Conservation (phyloP, 352 stramenopile species). For the Phytophthora uliginosa region DNA sequence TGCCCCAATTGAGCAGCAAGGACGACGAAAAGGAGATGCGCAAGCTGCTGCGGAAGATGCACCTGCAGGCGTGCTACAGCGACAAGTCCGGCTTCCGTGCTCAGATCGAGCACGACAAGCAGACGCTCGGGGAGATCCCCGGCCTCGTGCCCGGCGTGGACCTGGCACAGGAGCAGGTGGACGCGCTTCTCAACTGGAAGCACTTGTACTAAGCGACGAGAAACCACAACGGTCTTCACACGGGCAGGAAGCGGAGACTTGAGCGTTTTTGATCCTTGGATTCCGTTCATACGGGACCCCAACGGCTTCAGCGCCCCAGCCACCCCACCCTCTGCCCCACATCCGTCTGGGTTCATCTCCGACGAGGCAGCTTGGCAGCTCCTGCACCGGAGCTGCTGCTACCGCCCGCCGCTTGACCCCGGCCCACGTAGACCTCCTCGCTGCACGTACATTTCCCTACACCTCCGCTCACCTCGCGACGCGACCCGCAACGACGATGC, state of each 20-base stretch:
- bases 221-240: slow-evolving; percentile 14
- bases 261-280: not conserved
- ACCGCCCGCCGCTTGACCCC: slow-evolving; percentile 7
- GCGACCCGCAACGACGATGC: slow-evolving; percentile 50
- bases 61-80: slow-evolving; percentile 69
- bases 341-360: slow-evolving; percentile 19
- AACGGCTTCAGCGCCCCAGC: not conserved
- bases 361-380: slow-evolving; percentile 27
- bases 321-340: slow-evolving; percentile 5
- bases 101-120: slow-evolving; percentile 75
- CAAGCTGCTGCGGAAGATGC: slow-evolving; percentile 86
- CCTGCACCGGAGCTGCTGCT: slow-evolving; percentile 15
- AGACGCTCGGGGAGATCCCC: slow-evolving; percentile 68
- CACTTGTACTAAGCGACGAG: slow-evolving; percentile 58
- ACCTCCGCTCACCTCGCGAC: slow-evolving; percentile 28
- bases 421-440: slow-evolving; percentile 33
- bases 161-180: slow-evolving; percentile 65
- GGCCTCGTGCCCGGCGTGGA: slow-evolving; percentile 68
- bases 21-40: slow-evolving; percentile 87
- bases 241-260: slow-evolving; percentile 2
- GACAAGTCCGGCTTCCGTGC: slow-evolving; percentile 62
- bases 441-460: slow-evolving; percentile 30
- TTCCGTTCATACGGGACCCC: slow-evolving; percentile 4
- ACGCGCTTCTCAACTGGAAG: slow-evolving; percentile 88
- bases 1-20: slow-evolving; percentile 54